Conservation (phyloP, 1,284 basidiomycete genomes). For the Mycosarcoma mackinlayi region DNA sequence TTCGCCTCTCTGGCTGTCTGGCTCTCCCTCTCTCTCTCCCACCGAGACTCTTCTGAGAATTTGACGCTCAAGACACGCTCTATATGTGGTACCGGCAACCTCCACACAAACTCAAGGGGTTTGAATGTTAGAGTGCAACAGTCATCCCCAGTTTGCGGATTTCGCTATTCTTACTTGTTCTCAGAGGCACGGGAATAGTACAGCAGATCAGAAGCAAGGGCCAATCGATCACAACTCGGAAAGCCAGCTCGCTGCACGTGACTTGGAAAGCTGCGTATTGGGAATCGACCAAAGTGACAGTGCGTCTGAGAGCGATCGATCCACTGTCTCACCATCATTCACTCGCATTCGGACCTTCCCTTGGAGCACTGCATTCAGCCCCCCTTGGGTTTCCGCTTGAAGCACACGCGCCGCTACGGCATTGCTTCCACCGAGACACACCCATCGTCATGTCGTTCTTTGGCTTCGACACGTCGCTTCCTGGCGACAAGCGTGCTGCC, state of each 20-base stretch:
- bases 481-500: slow-evolving; percentile 42
- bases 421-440: neutral
- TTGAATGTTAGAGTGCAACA: neutral
- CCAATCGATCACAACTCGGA: neutral
- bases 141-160: too few species aligned
- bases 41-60: too few species aligned
- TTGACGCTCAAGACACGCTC: slow-evolving; percentile 3
- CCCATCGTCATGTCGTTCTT: slow-evolving; percentile 68
- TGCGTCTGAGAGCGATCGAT: slow-evolving; percentile 18
- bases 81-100: neutral
- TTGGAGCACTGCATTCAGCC: neutral
- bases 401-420: neutral
- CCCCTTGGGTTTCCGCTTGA: neutral
- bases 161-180: too few species aligned
- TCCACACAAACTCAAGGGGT: neutral
- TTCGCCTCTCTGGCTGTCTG: too few species aligned
- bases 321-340: neutral
- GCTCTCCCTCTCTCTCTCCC: too few species aligned
- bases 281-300: neutral
- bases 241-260: slow-evolving; percentile 14
- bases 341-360: neutral
- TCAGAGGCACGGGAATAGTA: too few species aligned
- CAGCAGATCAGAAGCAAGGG: too few species aligned
- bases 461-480: slow-evolving; percentile 66
- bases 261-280: too few species aligned